phyloP scores from a whole-genome alignment of 345 rosid genomes.

The Euclidium syriacum region DNA sequence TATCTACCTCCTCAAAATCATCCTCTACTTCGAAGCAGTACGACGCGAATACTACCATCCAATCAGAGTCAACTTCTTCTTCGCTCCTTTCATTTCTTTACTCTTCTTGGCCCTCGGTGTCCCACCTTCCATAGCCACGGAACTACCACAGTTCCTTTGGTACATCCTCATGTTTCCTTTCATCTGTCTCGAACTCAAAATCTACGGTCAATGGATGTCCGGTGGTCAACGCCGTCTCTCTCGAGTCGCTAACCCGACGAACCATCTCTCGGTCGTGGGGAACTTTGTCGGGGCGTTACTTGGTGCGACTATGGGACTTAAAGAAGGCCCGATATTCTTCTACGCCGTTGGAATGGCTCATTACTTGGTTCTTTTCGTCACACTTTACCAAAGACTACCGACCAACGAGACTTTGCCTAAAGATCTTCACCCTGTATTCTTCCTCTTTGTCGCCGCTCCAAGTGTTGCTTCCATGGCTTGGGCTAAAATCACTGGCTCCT shows the following conservation, averaged over 20 bases:
- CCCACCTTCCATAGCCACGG: constrained; percentile 40
- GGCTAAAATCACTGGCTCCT: constrained; percentile 72
- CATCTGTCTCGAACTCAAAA: constrained; percentile 64
- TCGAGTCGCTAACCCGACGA: constrained; percentile 78
- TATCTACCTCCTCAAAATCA: constrained; percentile 52
- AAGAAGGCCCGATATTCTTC: constrained; percentile 82
- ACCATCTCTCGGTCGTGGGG: constrained; percentile 74
- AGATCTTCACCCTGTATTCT: constrained; percentile 86
- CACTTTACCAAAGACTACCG: constrained; percentile 83
- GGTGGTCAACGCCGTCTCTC: constrained; percentile 82
- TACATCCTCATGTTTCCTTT: constrained; percentile 75
- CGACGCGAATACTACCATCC: constrained; percentile 86
- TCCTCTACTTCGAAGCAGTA: constrained; percentile 74
- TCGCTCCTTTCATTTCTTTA: constrained; percentile 80
- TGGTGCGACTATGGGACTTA: constrained; percentile 77
- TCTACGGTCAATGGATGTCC: constrained; percentile 94
- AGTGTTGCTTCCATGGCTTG: constrained; percentile 90
- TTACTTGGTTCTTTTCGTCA: constrained; percentile 69
- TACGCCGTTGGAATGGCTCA: constrained; percentile 78
- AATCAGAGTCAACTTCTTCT: constrained; percentile 78
- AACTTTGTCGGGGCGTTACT: constrained; percentile 82
- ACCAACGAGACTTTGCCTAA: constrained; percentile 75
- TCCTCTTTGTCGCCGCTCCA: constrained; percentile 82
- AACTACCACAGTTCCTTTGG: constrained; percentile 51
- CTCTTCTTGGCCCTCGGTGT: constrained; percentile 69